phyloP scores from a whole-genome alignment of 768 basidiomycete species.

The Mycena epipterygia region DNA sequence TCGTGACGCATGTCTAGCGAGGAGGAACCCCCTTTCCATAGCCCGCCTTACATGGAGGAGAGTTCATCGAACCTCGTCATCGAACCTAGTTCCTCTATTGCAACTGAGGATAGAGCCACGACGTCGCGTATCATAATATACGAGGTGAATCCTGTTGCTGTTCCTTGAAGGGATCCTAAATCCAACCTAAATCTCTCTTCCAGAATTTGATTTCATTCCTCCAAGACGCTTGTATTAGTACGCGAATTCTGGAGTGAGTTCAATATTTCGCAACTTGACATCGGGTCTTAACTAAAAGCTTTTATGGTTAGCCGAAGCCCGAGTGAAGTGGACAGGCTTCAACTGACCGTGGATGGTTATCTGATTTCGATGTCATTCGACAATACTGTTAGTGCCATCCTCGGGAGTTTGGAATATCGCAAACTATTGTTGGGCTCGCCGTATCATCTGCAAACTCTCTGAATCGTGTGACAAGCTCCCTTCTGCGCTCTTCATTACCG shows the following conservation, averaged over 20 bases:
- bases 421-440: no score
- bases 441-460: no score
- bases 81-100: no score
- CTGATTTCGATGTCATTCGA: background rate
- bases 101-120: no score
- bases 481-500: no score
- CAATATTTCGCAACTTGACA: background rate
- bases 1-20: no score
- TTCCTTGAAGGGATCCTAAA: background rate
- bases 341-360: background rate
- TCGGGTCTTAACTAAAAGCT: background rate
- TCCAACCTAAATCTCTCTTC: background rate
- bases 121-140: background rate
- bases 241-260: background rate
- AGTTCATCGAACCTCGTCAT: no score
- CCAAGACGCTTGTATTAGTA: background rate
- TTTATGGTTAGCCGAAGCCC: background rate
- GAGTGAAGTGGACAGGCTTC: background rate
- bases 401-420: no score
- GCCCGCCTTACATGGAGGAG: no score
- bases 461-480: no score
- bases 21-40: no score
- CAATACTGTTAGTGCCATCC: slow-evolving; percentile 3
- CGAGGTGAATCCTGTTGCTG: background rate
- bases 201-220: slow-evolving; percentile 12